Evolutionary conservation across 2,329 filamentous ascomycete species (phyloP).

Genomic region (Cercospora janseana): DNA sequence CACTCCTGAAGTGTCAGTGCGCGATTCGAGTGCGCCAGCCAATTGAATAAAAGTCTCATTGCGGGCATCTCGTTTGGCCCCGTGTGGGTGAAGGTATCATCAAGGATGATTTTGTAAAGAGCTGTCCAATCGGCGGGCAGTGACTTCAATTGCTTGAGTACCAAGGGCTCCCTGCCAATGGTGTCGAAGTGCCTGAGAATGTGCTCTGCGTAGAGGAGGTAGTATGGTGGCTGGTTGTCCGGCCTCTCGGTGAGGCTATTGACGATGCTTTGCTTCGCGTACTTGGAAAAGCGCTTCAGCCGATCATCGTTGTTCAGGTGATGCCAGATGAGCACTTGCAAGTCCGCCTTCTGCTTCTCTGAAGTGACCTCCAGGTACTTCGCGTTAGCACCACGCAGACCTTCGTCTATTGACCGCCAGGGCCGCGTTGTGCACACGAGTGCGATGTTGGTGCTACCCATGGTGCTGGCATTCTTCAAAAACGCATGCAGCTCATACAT

Average conservation of each 20-base stretch:
- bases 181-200: conserved; percentile 8
- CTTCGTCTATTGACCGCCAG: background rate
- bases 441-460: background rate
- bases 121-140: conserved; percentile 7
- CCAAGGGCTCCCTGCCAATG: conserved; percentile 5
- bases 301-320: conserved; percentile 11
- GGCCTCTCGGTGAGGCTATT: background rate
- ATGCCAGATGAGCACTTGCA: conserved; percentile 4
- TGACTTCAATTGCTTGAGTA: conserved; percentile 2
- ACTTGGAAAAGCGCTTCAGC: conserved; percentile 9
- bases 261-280: conserved; percentile 9
- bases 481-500: conserved; percentile 7
- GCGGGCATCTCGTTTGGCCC: background rate
- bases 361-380: background rate
- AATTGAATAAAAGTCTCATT: conserved; percentile 5
- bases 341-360: conserved; percentile 1
- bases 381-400: background rate
- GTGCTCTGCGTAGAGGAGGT: conserved; percentile 6
- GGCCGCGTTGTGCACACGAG: conserved; percentile 10
- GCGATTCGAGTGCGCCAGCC: conserved; percentile 7
- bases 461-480: background rate
- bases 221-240: background rate
- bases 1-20: conserved; percentile 9
- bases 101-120: conserved; percentile 7
- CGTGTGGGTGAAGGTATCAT: conserved; percentile 2